Percentiles rank a stretch among this genome's conserved stretches.
These are phyloP conservation scores for Cystoderma amianthinum DNA, from an alignment of 768 basidiomycete species.

Conservation along the genomic window DNA sequence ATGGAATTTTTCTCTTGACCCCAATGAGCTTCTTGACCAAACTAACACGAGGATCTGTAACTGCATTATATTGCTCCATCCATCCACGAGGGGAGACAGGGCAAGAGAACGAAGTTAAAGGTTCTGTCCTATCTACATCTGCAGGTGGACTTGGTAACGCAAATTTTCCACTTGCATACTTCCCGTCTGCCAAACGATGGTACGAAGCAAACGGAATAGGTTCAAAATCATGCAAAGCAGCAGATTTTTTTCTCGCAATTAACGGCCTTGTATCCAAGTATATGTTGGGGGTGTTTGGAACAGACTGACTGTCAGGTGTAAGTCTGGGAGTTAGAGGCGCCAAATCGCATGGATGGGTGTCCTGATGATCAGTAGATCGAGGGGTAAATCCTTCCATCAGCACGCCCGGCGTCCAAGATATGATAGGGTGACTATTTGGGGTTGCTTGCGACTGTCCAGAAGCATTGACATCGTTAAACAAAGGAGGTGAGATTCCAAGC, in stretches of 20 bases:
- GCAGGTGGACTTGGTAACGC: constrained; percentile 57
- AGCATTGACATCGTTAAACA: constrained; percentile 15
- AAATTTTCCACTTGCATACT: constrained; percentile 74
- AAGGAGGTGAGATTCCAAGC: constrained; percentile 5
- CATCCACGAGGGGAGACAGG: constrained; percentile 21
- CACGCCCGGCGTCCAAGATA: constrained; percentile 18
- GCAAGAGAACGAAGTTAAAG: constrained; percentile 13
- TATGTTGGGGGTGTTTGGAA: constrained; percentile 48
- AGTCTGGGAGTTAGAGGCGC: constrained; percentile 44
- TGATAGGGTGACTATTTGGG: constrained; percentile 7
- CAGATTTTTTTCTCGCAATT: constrained; percentile 12
- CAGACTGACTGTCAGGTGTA: constrained; percentile 38
- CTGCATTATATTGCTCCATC: constrained; percentile 46
- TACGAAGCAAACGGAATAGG: constrained; percentile 68
- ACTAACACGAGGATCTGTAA: constrained; percentile 68
- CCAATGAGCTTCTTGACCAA: constrained; percentile 64
- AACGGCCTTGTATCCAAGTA: constrained; percentile 28
- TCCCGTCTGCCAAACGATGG: constrained; percentile 61
- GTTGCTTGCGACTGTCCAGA: constrained; percentile 9
- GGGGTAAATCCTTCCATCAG: constrained; percentile 22
- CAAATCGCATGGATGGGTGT: constrained; percentile 29
- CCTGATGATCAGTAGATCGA: constrained; percentile 13
- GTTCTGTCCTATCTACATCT: constrained; percentile 31
- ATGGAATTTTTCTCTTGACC: constrained; percentile 53
- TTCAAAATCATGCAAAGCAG: constrained; percentile 40